phyloP scores from a whole-genome alignment of 768 basidiomycete genomes.

The Glaciozyma antarctica region DNA sequence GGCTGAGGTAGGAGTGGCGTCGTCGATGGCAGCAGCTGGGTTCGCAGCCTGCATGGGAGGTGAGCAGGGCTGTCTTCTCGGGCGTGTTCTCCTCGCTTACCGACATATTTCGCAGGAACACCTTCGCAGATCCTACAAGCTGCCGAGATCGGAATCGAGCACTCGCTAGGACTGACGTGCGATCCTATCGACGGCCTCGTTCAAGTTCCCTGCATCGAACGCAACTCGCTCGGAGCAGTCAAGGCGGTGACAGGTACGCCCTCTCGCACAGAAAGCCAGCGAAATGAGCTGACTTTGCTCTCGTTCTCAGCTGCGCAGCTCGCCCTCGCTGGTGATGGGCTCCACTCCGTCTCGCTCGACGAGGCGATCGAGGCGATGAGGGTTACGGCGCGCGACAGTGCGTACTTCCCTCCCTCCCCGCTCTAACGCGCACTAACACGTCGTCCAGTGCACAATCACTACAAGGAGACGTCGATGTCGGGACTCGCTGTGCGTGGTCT shows the following conservation, averaged over 20 bases:
- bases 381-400: background rate
- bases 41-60: constrained; percentile 90
- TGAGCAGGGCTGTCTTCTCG: background rate
- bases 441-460: constrained; percentile 79
- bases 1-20: constrained; percentile 94
- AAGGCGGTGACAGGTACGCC: constrained; percentile 15
- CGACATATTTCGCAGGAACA: constrained; percentile 51
- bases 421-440: background rate
- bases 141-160: constrained; percentile 64
- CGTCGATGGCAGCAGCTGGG: constrained; percentile 89
- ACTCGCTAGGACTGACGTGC: constrained; percentile 66
- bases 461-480: constrained; percentile 89
- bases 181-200: constrained; percentile 80
- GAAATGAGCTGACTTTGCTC: constrained; percentile 1
- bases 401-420: background rate
- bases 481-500: constrained; percentile 40
- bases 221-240: constrained; percentile 41
- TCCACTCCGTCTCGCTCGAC: constrained; percentile 78
- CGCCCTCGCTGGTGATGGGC: constrained; percentile 70
- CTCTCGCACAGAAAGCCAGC: background rate
- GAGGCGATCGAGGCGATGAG: constrained; percentile 65
- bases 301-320: constrained; percentile 84
- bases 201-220: constrained; percentile 89
- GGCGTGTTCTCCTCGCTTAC: background rate
- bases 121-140: constrained; percentile 38